Evolutionary conservation across 23 red algal genomes (phyloP).

Genomic region (Gracilariopsis chorda): DNA sequence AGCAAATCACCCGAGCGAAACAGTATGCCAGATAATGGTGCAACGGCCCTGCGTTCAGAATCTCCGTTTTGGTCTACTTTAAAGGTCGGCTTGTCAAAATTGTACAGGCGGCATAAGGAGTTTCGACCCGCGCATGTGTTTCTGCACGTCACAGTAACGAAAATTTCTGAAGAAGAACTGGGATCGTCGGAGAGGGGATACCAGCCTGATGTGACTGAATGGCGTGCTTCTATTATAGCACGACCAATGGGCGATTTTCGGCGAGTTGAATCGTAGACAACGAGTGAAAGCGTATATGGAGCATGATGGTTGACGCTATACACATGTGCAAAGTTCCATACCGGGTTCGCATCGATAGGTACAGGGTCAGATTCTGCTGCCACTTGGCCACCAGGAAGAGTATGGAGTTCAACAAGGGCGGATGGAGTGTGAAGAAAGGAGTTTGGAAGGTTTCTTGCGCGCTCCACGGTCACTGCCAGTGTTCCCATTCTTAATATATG

Average conservation of each 20-base stretch:
- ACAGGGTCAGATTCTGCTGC: not conserved
- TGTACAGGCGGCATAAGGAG: not conserved
- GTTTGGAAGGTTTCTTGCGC: not conserved
- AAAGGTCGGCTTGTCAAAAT: not conserved
- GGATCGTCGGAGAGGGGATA: not conserved
- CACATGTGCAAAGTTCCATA: not conserved
- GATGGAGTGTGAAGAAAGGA: not conserved
- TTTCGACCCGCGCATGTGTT: not conserved
- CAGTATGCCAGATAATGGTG: not conserved
- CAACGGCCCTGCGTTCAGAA: conserved; percentile 18
- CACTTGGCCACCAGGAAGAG: not conserved
- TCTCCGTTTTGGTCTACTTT: not conserved
- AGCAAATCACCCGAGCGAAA: conserved; percentile 46
- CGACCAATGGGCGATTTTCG: not conserved
- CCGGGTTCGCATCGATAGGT: not conserved
- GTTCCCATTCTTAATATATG: too few relatives aligned
- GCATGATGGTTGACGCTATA: not conserved
- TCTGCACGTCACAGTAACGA: not conserved
- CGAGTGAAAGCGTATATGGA: not conserved
- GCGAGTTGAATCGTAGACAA: not conserved
- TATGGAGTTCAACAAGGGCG: conserved; percentile 5
- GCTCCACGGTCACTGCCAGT: not conserved
- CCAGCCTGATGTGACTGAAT: not conserved
- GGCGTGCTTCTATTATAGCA: not conserved
- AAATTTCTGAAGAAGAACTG: not conserved